Conservation (phyloP, 2,329 filamentous ascomycete genomes). For the Huntiella moniliformis region DNA sequence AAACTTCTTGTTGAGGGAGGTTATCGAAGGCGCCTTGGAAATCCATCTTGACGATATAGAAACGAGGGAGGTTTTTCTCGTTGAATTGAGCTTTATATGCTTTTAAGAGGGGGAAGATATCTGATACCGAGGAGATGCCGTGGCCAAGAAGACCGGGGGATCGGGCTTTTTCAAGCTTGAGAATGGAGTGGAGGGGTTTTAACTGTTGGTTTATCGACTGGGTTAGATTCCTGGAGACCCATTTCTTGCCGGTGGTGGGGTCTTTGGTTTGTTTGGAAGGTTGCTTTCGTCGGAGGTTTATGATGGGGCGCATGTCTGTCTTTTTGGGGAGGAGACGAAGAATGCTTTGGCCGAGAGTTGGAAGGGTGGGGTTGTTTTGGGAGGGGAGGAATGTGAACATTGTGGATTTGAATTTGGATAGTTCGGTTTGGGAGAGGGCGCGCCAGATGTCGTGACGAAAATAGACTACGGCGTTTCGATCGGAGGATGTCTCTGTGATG, state of each 20-base stretch:
- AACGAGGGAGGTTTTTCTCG: constrained; percentile 25
- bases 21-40: constrained; percentile 88
- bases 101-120: constrained; percentile 58
- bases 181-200: constrained; percentile 52
- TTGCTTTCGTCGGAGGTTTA: constrained; percentile 58
- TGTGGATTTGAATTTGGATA: constrained; percentile 43
- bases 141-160: constrained; percentile 50
- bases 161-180: constrained; percentile 52
- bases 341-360: constrained; percentile 52
- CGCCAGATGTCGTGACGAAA: constrained; percentile 91
- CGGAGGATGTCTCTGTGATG: constrained; percentile 70
- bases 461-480: constrained; percentile 72
- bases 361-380: constrained; percentile 36
- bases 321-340: constrained; percentile 71
- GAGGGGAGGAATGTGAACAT: constrained; percentile 65
- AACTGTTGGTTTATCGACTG: constrained; percentile 34
- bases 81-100: constrained; percentile 34
- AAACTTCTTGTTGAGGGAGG: constrained; percentile 62
- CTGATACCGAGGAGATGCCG: constrained; percentile 61
- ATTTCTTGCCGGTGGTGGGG: no score
- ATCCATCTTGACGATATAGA: constrained; percentile 88
- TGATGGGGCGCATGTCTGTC: constrained; percentile 59
- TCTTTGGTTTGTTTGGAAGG: no score
- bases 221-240: no score
- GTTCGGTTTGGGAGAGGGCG: constrained; percentile 51